These are phyloP conservation scores for Cajanus cajan DNA, from an alignment of 306 rosid genomes.

Conservation along the genomic window DNA sequence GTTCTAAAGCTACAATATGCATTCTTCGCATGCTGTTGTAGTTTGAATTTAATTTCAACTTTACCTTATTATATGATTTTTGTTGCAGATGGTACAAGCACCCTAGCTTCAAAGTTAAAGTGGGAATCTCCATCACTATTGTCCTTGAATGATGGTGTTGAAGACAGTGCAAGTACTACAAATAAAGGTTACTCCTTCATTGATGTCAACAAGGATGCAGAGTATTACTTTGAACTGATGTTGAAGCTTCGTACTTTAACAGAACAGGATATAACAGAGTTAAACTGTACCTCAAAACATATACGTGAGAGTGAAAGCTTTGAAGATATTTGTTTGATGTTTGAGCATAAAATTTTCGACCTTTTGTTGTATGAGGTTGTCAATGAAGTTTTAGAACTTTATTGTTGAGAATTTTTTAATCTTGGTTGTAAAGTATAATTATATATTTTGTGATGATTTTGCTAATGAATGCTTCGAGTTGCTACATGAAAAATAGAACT, in stretches of 20 bases:
- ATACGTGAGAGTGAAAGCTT: slow-evolving; percentile 27
- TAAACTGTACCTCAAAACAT: slow-evolving; percentile 41
- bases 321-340: slow-evolving; percentile 47
- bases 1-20: not conserved
- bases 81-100: slow-evolving; percentile 32
- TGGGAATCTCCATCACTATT: slow-evolving; percentile 14
- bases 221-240: slow-evolving; percentile 41
- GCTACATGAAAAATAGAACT: not conserved
- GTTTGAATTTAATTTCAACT: not conserved
- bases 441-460: not conserved
- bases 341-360: slow-evolving; percentile 54
- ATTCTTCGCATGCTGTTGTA: not conserved
- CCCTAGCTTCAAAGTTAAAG: slow-evolving; percentile 23
- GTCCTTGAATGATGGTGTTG: slow-evolving; percentile 11
- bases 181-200: slow-evolving; percentile 8
- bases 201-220: slow-evolving; percentile 23
- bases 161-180: slow-evolving; percentile 14
- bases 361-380: slow-evolving; percentile 48
- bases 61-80: not conserved
- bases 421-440: not conserved
- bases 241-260: slow-evolving; percentile 38
- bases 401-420: not conserved
- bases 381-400: slow-evolving; percentile 45
- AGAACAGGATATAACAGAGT: slow-evolving; percentile 40
- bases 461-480: not conserved